These are phyloP conservation scores for Crotalaria pallida DNA, from an alignment of 306 rosid genomes.

Conservation along the genomic window DNA sequence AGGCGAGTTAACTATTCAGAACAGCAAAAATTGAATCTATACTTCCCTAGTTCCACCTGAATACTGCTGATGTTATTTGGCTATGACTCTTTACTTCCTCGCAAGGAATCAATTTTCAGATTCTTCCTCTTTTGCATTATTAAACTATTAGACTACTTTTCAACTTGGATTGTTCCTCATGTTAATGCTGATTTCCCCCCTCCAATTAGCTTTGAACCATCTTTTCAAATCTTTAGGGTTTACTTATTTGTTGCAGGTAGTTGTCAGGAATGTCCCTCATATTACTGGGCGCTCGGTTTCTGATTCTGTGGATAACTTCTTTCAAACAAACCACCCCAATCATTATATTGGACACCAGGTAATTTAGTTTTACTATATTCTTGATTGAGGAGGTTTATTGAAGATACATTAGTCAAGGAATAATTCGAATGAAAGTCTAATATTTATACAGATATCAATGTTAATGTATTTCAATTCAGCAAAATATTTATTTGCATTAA, in stretches of 20 bases:
- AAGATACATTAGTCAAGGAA: background rate
- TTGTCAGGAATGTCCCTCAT: slow-evolving; percentile 71
- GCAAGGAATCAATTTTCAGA: background rate
- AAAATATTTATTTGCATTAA: background rate
- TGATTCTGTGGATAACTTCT: slow-evolving; percentile 67
- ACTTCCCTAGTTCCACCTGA: background rate
- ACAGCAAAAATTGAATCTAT: too few species aligned
- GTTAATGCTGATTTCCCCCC: background rate
- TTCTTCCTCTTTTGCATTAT: background rate
- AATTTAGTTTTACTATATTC: slow-evolving; percentile 3
- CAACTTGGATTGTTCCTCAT: background rate
- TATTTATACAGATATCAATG: background rate
- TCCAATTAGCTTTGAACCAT: background rate
- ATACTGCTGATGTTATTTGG: background rate
- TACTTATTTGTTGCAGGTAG: slow-evolving; percentile 58
- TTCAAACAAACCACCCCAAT: slow-evolving; percentile 73
- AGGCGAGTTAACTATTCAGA: background rate
- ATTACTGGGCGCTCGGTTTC: slow-evolving; percentile 56
- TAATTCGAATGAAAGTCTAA: background rate
- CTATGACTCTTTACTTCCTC: background rate
- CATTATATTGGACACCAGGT: slow-evolving; percentile 97
- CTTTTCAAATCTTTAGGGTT: slow-evolving; percentile 6
- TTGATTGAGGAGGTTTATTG: background rate
- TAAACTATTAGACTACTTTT: background rate
- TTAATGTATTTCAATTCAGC: background rate